Conservation (phyloP, 805 yeast genomes). For the Candida peoriensis region DNA sequence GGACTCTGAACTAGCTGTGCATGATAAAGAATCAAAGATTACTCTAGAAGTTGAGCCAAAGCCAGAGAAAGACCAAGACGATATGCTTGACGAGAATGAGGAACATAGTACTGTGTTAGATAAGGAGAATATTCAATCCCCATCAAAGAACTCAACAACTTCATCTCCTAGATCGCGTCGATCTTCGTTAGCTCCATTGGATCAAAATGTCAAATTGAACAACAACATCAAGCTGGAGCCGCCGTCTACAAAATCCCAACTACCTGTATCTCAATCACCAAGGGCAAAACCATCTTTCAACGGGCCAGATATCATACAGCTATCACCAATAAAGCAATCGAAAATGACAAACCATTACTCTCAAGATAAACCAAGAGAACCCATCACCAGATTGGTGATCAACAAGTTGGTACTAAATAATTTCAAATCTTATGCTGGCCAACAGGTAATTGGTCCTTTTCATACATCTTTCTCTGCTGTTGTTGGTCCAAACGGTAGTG, state of each 20-base stretch:
- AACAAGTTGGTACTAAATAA: slow-evolving; percentile 68
- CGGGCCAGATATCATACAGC: slow-evolving; percentile 34
- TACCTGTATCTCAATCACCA: slow-evolving; percentile 25
- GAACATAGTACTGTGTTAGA: slow-evolving; percentile 10
- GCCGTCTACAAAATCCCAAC: slow-evolving; percentile 10
- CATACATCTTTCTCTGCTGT: slow-evolving; percentile 92
- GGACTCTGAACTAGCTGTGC: too few relatives aligned
- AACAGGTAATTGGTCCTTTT: slow-evolving; percentile 91
- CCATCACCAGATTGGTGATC: slow-evolving; percentile 64
- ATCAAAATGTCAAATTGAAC: slow-evolving; percentile 14
- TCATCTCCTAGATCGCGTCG: slow-evolving; percentile 21
- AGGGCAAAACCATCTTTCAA: slow-evolving; percentile 31
- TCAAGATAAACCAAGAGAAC: slow-evolving; percentile 27
- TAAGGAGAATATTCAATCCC: slow-evolving; percentile 24
- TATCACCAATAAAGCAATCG: slow-evolving; percentile 35
- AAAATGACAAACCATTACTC: slow-evolving; percentile 26
- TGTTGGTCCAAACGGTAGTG: slow-evolving; percentile 98
- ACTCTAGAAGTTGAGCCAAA: background rate
- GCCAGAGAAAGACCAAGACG: background rate
- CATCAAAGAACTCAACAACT: slow-evolving; percentile 22
- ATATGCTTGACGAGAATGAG: slow-evolving; percentile 11
- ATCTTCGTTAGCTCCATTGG: slow-evolving; percentile 18
- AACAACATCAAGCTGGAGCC: slow-evolving; percentile 16
- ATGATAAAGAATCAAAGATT: too few relatives aligned
- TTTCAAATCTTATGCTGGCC: slow-evolving; percentile 94